These are phyloP conservation scores for Juglanconis oblonga DNA, from an alignment of 2,329 filamentous ascomycete genomes.

Conservation along the genomic window DNA sequence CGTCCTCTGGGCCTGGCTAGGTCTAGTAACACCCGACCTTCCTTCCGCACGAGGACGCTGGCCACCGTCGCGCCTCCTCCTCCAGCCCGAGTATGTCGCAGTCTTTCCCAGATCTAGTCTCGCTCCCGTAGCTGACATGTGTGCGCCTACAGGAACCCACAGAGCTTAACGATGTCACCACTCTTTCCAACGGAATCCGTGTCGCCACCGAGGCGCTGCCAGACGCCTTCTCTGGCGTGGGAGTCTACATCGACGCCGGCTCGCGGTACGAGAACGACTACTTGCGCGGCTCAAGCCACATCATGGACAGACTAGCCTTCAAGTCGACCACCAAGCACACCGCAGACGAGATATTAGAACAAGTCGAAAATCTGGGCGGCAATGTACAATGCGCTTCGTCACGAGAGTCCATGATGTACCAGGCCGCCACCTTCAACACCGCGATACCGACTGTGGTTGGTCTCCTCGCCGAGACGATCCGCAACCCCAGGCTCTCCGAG, in stretches of 20 bases:
- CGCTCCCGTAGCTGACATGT: neutral
- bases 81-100: conserved; percentile 9
- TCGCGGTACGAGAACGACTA: conserved; percentile 88
- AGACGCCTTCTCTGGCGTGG: conserved; percentile 90
- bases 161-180: conserved; percentile 84
- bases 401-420: conserved; percentile 96
- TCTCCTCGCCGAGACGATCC: conserved; percentile 89
- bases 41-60: conserved; percentile 13
- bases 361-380: conserved; percentile 82
- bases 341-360: conserved; percentile 82
- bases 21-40: conserved; percentile 12
- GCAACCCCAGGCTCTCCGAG: conserved; percentile 78
- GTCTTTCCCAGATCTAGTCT: neutral
- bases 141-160: conserved; percentile 66
- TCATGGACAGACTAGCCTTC: conserved; percentile 93
- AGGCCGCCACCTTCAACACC: conserved; percentile 95
- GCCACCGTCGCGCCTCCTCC: conserved; percentile 14
- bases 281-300: conserved; percentile 87
- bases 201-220: conserved; percentile 93
- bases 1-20: conserved; percentile 5
- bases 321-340: conserved; percentile 74
- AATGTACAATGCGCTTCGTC: conserved; percentile 97
- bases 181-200: conserved; percentile 85
- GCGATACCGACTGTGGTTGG: conserved; percentile 79
- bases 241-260: conserved; percentile 92